Percentiles rank a stretch among this genome's conserved stretches.
Conservation (phyloP, 495 filamentous ascomycete species). For the Aspergillus saccharolyticus region DNA sequence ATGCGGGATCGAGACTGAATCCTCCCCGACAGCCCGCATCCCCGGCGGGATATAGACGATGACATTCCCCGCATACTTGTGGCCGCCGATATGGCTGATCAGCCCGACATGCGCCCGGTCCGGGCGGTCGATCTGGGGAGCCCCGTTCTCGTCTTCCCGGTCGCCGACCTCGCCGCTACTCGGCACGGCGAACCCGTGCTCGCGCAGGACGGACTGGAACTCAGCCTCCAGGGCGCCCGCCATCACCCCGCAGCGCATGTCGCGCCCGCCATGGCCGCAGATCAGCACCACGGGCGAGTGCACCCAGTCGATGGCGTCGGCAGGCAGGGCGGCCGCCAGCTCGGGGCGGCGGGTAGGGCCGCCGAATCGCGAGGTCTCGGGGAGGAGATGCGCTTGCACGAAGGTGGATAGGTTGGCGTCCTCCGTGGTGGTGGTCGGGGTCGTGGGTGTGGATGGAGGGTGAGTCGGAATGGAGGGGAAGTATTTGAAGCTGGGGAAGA, state of each 20-base stretch:
- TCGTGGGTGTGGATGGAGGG: conserved; percentile 10
- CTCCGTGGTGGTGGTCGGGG: no score
- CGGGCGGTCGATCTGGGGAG: conserved; percentile 22
- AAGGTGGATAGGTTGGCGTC: no score
- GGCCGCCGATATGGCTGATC: conserved; percentile 87
- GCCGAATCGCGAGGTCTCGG: conserved; percentile 34
- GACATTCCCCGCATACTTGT: conserved; percentile 91
- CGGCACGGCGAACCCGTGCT: conserved; percentile 32
- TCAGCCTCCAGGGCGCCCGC: conserved; percentile 66
- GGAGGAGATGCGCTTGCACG: conserved; percentile 42
- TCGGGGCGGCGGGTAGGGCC: conserved; percentile 28
- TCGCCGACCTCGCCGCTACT: no score
- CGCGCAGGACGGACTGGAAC: conserved; percentile 52
- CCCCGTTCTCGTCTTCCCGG: conserved; percentile 7
- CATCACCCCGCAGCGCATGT: conserved; percentile 73
- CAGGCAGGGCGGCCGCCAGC: conserved; percentile 32
- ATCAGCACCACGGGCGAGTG: conserved; percentile 69
- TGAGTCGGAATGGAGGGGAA: conserved; percentile 57
- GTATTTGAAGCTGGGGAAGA: conserved; percentile 76
- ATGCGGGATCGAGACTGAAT: conserved; percentile 18
- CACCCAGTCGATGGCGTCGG: conserved; percentile 50
- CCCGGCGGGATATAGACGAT: conserved; percentile 78
- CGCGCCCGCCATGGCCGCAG: conserved; percentile 77
- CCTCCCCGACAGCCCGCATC: conserved; percentile 22
- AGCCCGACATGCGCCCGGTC: conserved; percentile 56